These are phyloP conservation scores for Dalbergia oliveri DNA, from an alignment of 306 rosid genomes.

Conservation along the genomic window DNA sequence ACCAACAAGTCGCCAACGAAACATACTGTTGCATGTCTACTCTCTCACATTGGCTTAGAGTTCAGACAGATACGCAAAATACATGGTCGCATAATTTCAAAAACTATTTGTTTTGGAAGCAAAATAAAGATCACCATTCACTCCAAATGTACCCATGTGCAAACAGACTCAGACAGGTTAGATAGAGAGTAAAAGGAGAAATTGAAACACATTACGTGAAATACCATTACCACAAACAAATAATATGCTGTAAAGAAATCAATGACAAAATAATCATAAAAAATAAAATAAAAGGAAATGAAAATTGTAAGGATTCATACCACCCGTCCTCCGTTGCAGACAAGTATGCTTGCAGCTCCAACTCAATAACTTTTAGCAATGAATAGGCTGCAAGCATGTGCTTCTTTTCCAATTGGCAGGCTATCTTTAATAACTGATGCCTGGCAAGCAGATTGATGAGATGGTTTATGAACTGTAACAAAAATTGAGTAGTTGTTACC, in stretches of 20 bases:
- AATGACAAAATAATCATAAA: conserved; percentile 19
- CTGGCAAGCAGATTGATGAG: conserved; percentile 94
- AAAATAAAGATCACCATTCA: conserved; percentile 11
- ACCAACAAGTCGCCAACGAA: conserved; percentile 33
- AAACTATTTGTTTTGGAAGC: conserved; percentile 9
- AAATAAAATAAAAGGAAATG: conserved; percentile 20
- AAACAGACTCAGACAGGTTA: conserved; percentile 24
- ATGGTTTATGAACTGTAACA: conserved; percentile 92
- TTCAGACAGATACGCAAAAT: conserved; percentile 13
- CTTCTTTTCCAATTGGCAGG: conserved; percentile 96
- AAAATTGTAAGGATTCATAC: conserved; percentile 54
- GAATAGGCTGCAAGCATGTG: conserved; percentile 94
- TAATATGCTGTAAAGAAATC: conserved; percentile 14
- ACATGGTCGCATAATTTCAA: conserved; percentile 12
- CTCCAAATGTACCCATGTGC: conserved; percentile 24
- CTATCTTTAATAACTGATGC: conserved; percentile 90
- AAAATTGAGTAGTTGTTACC: conserved; percentile 39
- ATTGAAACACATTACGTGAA: conserved; percentile 23
- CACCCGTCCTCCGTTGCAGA: conserved; percentile 97
- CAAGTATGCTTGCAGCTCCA: conserved; percentile 86
- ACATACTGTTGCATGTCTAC: conserved; percentile 23
- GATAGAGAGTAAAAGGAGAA: not conserved
- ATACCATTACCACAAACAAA: conserved; percentile 13
- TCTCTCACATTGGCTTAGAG: conserved; percentile 28
- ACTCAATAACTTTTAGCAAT: conserved; percentile 89